A percentile compares a stretch with the other conserved stretches of the same genome.
Evolutionary conservation across 257 asterid genomes (phyloP).

Genomic region (Datura wrightii): DNA sequence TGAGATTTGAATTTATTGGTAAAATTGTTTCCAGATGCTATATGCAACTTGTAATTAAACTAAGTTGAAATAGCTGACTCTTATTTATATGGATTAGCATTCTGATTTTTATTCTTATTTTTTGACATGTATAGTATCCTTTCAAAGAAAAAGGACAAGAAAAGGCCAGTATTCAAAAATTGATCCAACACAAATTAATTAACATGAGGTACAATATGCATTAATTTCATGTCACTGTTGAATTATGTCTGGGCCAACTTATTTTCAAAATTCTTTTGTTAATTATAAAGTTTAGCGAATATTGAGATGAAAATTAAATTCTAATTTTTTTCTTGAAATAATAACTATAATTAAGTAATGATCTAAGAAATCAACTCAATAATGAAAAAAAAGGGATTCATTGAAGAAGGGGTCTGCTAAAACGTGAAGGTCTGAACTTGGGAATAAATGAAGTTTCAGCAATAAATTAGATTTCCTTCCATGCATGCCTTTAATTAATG

Average conservation of each 20-base stretch:
- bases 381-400: constrained; percentile 21
- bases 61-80: neutral
- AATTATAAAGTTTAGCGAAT: too few relatives aligned
- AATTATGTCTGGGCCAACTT: too few relatives aligned
- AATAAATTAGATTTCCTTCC: neutral
- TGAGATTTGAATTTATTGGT: neutral
- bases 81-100: neutral
- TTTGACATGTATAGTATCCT: neutral
- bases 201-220: neutral
- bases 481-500: constrained; percentile 23
- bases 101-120: constrained; percentile 3
- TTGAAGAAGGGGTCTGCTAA: constrained; percentile 37
- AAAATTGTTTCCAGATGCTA: neutral
- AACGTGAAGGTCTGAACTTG: constrained; percentile 42
- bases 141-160: neutral
- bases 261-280: too few relatives aligned
- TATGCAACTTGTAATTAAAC: neutral
- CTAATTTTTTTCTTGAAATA: too few relatives aligned
- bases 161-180: neutral
- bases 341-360: too few relatives aligned
- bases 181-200: neutral
- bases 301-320: too few relatives aligned
- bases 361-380: too few relatives aligned
- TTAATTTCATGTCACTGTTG: neutral
- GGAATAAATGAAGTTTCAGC: constrained; percentile 39